A percentile compares a stretch with the other conserved stretches of the same genome.
phyloP scores from a whole-genome alignment of 78 protist genomes.

The Dictyostelium discoideum region dicty_2.7 NC_007090.3:1199001-1199500 shows the following conservation, averaged over 20 bases:
- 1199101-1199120: background rate
- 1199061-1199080: background rate
- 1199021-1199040: slow-evolving; percentile 12
- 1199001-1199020: background rate
- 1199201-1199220: slow-evolving; percentile 35
- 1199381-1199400: slow-evolving; percentile 64
- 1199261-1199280: background rate
- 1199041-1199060: background rate
- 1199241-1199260: slow-evolving; percentile 2
- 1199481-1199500: slow-evolving; percentile 39
- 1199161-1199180: slow-evolving; percentile 66
- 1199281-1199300: background rate
- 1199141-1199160: slow-evolving; percentile 46
- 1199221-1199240: background rate
- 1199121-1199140: slow-evolving; percentile 50
- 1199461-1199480: slow-evolving; percentile 18
- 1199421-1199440: slow-evolving; percentile 48
- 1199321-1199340: slow-evolving; percentile 6
- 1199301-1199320: background rate
- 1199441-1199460: slow-evolving; percentile 57
- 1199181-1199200: slow-evolving; percentile 1
- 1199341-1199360: background rate
- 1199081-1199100: background rate
- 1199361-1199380: slow-evolving; percentile 44
- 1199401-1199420: slow-evolving; percentile 6